Conservation (phyloP, 1,284 basidiomycete species). For the Moesziomyces globuligerus region DNA sequence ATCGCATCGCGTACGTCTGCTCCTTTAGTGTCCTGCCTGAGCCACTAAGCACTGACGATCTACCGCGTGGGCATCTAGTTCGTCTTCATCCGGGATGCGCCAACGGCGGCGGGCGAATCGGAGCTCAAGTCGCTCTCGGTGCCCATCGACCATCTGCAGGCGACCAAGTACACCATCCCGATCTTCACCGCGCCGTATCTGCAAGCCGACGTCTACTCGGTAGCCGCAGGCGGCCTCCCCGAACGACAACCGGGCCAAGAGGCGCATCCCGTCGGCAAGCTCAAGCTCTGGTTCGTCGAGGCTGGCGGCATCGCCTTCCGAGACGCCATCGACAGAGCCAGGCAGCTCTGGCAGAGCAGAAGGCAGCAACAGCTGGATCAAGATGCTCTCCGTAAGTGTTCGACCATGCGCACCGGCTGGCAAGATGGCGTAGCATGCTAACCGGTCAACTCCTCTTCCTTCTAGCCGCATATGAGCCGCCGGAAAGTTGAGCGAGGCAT, state of each 20-base stretch:
- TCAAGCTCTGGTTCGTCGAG: conserved; percentile 57
- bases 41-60: no score
- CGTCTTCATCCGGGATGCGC: conserved; percentile 50
- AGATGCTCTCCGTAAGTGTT: conserved; percentile 50
- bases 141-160: conserved; percentile 46
- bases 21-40: no score
- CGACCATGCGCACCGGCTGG: not conserved
- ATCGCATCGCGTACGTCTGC: conserved; percentile 40
- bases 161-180: conserved; percentile 52
- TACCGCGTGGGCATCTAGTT: conserved; percentile 15
- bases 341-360: conserved; percentile 14
- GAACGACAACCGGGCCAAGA: conserved; percentile 33
- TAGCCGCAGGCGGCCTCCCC: conserved; percentile 51
- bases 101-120: conserved; percentile 7
- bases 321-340: conserved; percentile 49
- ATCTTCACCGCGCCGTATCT: conserved; percentile 56
- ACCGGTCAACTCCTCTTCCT: not conserved
- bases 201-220: conserved; percentile 53
- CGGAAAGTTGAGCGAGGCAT: conserved; percentile 2
- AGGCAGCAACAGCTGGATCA: conserved; percentile 26
- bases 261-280: conserved; percentile 38
- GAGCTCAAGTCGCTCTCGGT: conserved; percentile 46
- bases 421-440: not conserved
- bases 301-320: conserved; percentile 51
- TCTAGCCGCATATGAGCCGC: conserved; percentile 28